These are phyloP conservation scores for Sporisorium reilianum DNA, from an alignment of 1,284 basidiomycete species.

Conservation along the genomic window DNA sequence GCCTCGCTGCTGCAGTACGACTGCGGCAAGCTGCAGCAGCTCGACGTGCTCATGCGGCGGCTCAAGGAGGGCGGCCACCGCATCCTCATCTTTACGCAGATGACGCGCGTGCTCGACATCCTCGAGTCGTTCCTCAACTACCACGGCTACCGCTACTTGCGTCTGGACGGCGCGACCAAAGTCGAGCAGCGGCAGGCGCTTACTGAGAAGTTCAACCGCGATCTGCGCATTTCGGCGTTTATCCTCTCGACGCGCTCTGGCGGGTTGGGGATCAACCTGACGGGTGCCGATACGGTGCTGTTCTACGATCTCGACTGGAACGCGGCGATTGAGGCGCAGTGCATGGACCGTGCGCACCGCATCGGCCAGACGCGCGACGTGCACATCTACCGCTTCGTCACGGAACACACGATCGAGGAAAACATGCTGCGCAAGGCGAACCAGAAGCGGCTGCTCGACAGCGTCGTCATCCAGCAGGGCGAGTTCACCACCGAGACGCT, in stretches of 20 bases:
- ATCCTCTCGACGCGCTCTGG: conserved; percentile 93
- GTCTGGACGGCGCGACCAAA: conserved; percentile 93
- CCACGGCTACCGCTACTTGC: conserved; percentile 91
- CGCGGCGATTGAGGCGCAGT: conserved; percentile 95
- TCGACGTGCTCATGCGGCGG: conserved; percentile 82
- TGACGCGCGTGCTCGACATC: conserved; percentile 94
- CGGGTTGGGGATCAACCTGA: conserved; percentile 92
- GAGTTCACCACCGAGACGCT: conserved; percentile 77
- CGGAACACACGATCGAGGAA: conserved; percentile 92
- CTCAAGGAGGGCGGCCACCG: conserved; percentile 89
- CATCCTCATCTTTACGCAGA: conserved; percentile 94
- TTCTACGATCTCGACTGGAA: conserved; percentile 99
- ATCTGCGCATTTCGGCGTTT: conserved; percentile 89
- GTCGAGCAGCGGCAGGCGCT: conserved; percentile 95
- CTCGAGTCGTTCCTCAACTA: conserved; percentile 92
- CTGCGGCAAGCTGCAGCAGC: conserved; percentile 92
- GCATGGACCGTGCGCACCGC: conserved; percentile 93
- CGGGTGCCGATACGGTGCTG: conserved; percentile 95
- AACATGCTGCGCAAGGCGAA: conserved; percentile 96
- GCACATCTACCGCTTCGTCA: conserved; percentile 95
- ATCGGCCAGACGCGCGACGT: conserved; percentile 98
- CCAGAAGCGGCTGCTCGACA: conserved; percentile 91
- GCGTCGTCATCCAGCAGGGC: conserved; percentile 91
- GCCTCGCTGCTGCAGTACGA: conserved; percentile 91
- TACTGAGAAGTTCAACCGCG: conserved; percentile 95